These are phyloP conservation scores for Bromus sterilis DNA, from an alignment of 176 grass and related monocot species.

Conservation along the genomic window DNA sequence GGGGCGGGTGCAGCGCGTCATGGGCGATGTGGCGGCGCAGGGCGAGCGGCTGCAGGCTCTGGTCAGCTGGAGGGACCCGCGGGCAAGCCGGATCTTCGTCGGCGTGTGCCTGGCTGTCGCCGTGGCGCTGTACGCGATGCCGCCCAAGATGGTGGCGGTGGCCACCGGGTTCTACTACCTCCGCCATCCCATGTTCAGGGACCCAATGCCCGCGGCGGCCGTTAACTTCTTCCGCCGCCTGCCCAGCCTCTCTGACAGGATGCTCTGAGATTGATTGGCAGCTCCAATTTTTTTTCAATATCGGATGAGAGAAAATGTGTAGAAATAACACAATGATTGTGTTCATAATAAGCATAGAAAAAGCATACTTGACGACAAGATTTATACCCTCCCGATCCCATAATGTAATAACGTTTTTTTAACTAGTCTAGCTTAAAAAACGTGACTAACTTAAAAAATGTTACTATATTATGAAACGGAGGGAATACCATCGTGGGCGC, in stretches of 20 bases:
- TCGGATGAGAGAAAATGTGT: not conserved
- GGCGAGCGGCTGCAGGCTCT: slow-evolving; percentile 92
- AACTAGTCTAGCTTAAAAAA: too few relatives aligned
- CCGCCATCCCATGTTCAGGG: slow-evolving; percentile 92
- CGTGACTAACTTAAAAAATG: too few relatives aligned
- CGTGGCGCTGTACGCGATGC: slow-evolving; percentile 62
- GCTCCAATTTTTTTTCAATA: not conserved
- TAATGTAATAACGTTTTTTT: too few relatives aligned
- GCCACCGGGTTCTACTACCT: slow-evolving; percentile 94
- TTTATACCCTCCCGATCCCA: too few relatives aligned
- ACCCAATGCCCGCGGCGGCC: slow-evolving; percentile 75
- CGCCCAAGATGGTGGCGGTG: slow-evolving; percentile 96
- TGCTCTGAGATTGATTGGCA: slow-evolving; percentile 33
- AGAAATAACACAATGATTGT: slow-evolving; percentile 8
- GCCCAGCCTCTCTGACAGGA: slow-evolving; percentile 77
- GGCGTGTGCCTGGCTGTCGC: slow-evolving; percentile 76
- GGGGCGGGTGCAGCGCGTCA: slow-evolving; percentile 73
- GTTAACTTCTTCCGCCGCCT: slow-evolving; percentile 98
- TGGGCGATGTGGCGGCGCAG: slow-evolving; percentile 94
- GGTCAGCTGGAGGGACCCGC: slow-evolving; percentile 95
- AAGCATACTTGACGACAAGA: not conserved
- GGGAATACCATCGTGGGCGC: too few relatives aligned
- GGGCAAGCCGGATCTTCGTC: slow-evolving; percentile 90
- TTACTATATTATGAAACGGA: too few relatives aligned
- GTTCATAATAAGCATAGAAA: slow-evolving; percentile 3